Percentiles rank a stretch among this genome's conserved stretches.
phyloP scores from a whole-genome alignment of 2,329 filamentous ascomycete genomes.

The Aspergillus terreus region DNA sequence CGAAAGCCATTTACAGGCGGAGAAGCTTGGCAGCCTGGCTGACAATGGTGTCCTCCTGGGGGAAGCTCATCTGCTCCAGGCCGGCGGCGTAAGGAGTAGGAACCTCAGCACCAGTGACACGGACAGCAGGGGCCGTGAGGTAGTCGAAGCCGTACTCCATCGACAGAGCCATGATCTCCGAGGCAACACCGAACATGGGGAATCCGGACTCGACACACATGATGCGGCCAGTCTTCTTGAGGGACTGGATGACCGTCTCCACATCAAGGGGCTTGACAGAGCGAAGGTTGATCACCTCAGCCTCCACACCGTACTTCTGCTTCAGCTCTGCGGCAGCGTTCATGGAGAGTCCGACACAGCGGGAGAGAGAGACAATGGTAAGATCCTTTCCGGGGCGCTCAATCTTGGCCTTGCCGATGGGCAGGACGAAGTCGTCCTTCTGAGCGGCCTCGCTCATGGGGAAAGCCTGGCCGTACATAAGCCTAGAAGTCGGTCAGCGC shows the following conservation, averaged over 20 bases:
- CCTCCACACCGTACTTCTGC: conserved; percentile 93
- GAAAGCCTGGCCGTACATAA: conserved; percentile 89
- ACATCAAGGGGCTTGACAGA: conserved; percentile 96
- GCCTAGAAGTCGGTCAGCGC: conserved; percentile 43
- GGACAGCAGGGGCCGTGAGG: conserved; percentile 86
- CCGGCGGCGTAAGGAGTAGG: conserved; percentile 92
- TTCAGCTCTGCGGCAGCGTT: conserved; percentile 86
- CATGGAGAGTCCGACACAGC: conserved; percentile 90
- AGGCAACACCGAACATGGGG: conserved; percentile 87
- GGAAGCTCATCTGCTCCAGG: conserved; percentile 94
- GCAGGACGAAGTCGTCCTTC: conserved; percentile 93
- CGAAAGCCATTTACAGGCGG: conserved; percentile 56
- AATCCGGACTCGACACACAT: conserved; percentile 93
- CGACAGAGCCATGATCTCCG: conserved; percentile 88
- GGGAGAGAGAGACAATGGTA: conserved; percentile 90
- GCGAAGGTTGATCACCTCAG: conserved; percentile 96
- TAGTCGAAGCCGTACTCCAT: conserved; percentile 99
- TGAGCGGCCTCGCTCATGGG: conserved; percentile 97
- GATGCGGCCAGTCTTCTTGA: conserved; percentile 97
- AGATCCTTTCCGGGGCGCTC: conserved; percentile 94
- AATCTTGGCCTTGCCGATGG: conserved; percentile 98
- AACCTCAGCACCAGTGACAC: conserved; percentile 94
- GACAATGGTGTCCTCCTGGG: conserved; percentile 81
- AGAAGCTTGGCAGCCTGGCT: conserved; percentile 86
- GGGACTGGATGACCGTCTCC: conserved; percentile 89